phyloP scores from a whole-genome alignment of 345 rosid species.

The Sonneratia caseolaris region DNA sequence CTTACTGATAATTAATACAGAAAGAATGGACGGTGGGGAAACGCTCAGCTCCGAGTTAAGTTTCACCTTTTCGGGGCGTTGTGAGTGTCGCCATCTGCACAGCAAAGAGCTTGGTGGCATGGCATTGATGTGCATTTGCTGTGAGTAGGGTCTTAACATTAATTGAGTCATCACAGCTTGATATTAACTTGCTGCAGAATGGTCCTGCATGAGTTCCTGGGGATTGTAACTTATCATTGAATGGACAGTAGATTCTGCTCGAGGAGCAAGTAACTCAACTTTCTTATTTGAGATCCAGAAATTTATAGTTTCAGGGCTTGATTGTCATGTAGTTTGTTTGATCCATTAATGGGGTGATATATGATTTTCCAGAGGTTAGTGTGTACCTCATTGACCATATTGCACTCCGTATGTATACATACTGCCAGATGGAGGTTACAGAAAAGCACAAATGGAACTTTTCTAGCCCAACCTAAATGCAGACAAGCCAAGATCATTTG shows the following conservation, averaged over 20 bases:
- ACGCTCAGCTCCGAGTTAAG: not conserved
- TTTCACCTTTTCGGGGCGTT: not conserved
- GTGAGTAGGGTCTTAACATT: not conserved
- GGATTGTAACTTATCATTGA: not conserved
- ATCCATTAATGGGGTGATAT: too few relatives aligned
- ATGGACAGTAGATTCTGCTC: not conserved
- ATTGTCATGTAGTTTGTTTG: too few relatives aligned
- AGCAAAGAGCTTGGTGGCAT: conserved; percentile 2
- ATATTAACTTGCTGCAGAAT: not conserved
- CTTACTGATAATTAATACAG: not conserved
- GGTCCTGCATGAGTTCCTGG: not conserved
- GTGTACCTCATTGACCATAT: too few relatives aligned
- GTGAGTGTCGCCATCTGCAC: not conserved
- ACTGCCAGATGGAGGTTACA: too few relatives aligned
- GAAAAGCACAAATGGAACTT: too few relatives aligned
- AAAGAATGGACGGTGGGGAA: not conserved
- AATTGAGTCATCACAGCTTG: not conserved
- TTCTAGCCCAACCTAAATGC: too few relatives aligned
- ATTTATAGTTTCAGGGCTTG: too few relatives aligned
- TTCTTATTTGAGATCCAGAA: not conserved
- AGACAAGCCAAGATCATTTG: too few relatives aligned
- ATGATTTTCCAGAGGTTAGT: too few relatives aligned
- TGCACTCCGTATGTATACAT: too few relatives aligned
- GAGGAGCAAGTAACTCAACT: not conserved
- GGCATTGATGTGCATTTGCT: conserved; percentile 5